Evolutionary conservation across 192 early-diverging fungal species (phyloP).

Genomic region (Rhizoclosmatium sp.): DNA sequence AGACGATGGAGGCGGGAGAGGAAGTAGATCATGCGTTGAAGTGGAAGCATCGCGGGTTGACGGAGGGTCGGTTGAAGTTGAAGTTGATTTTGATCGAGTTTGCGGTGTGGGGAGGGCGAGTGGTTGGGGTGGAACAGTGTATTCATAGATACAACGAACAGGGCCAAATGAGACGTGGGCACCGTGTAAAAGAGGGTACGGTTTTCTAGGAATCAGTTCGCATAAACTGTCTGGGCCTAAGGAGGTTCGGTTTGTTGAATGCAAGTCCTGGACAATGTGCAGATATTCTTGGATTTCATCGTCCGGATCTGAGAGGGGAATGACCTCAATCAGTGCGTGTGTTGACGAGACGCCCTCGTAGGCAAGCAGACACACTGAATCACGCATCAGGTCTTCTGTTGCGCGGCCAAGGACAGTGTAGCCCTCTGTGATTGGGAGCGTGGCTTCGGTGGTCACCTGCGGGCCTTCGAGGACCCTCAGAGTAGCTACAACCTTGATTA

Average conservation of each 20-base stretch:
- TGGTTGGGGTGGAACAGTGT: background rate
- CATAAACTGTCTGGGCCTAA: background rate
- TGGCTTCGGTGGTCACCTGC: background rate
- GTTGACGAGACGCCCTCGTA: constrained; percentile 5
- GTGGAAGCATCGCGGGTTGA: background rate
- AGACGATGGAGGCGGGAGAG: background rate
- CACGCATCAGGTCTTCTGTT: background rate
- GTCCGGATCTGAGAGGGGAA: background rate
- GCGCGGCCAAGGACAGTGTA: constrained; percentile 1
- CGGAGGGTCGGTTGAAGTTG: background rate
- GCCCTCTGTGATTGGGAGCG: background rate
- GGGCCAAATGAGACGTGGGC: constrained; percentile 17
- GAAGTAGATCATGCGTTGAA: background rate
- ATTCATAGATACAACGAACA: constrained; percentile 25
- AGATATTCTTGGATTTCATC: background rate
- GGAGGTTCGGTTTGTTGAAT: constrained; percentile 24
- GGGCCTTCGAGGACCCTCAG: background rate
- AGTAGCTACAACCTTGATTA: background rate
- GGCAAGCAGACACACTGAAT: background rate
- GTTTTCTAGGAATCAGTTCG: background rate
- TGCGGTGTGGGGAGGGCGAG: too few relatives aligned
- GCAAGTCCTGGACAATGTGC: constrained; percentile 16
- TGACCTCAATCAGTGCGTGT: constrained; percentile 17
- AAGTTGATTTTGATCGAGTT: too few relatives aligned
- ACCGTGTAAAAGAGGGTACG: constrained; percentile 30